These are phyloP conservation scores for Ganoderma leucocontextum DNA, from an alignment of 1,284 basidiomycete species.

Conservation along the genomic window DNA sequence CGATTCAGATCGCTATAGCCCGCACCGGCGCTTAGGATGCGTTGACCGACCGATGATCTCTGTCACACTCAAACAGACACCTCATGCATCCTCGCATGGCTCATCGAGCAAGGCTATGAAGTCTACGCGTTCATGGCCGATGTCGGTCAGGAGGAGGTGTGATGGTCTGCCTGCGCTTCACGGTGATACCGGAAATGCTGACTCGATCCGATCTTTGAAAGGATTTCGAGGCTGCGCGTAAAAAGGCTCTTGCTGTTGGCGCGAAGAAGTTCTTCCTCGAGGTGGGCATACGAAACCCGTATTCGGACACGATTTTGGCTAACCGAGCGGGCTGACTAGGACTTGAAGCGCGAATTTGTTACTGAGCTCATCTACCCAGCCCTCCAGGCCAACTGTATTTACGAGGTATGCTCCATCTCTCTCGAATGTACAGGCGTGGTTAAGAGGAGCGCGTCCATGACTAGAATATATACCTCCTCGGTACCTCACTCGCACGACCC, in stretches of 20 bases:
- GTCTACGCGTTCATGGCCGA: constrained; percentile 99
- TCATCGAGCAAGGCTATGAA: constrained; percentile 98
- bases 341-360: constrained; percentile 95
- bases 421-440: not conserved
- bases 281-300: constrained; percentile 48
- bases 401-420: constrained; percentile 70
- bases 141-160: constrained; percentile 96
- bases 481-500: not conserved
- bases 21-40: not conserved
- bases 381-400: constrained; percentile 98
- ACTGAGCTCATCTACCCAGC: constrained; percentile 98
- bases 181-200: constrained; percentile 12
- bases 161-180: not conserved
- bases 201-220: constrained; percentile 41
- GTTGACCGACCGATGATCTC: constrained; percentile 10
- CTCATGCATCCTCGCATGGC: constrained; percentile 96
- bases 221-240: constrained; percentile 95
- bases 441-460: not conserved
- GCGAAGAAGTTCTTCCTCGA: constrained; percentile 96
- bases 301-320: not conserved
- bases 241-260: constrained; percentile 92
- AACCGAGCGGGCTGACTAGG: constrained; percentile 55
- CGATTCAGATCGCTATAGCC: not conserved
- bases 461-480: constrained; percentile 90
- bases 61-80: constrained; percentile 69